Evolutionary conservation across 2,329 filamentous ascomycete species (phyloP), one percentile per base, ranked within the genome.

Genomic region (Pezicula rhizophila): DNA sequence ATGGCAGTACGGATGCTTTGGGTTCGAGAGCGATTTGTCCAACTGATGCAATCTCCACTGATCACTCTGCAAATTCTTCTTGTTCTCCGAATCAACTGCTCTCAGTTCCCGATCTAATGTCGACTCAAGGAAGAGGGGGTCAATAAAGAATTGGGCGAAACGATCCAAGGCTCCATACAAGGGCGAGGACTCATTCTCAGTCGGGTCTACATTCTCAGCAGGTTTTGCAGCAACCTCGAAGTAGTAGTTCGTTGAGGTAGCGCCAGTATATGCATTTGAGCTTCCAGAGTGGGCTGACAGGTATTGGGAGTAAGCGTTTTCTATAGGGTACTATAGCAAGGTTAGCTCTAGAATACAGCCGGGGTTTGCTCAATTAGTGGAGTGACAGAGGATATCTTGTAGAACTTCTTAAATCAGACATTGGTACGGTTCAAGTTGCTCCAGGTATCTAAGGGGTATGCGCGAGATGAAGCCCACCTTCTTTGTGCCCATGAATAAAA

Each of bases 291-390:
- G 86, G 51, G 88, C 79, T 45, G 90, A 87, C 47, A 99, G 80
- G 66, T 95, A 99, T 65, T 92, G 85, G 62, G 89, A 89, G 74
- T 99, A 99, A 56, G 87, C 92, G 68, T 99, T 97, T 70, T 96
- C 92, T 65, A 85, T 80, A 1, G 93, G 93, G 63, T 93, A 99
- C 80, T 86, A 62, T 52, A 4, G 33, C 28, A 26, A 20, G 42
- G 33, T 60, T 54, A 59, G 56, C 45, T 28, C 28, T 12, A 31
- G 7, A 2, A 31, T 31, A 38, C 3, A 23, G 6, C 23, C 4
- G 4, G 23, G 23, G 23, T 42, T 45, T 31, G 8, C 1, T 31
- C 28, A 12, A 10, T 7, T 45, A 17, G 17, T 50, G 14, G 37
- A 18, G 47, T 26, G 11, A 35, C 52, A 37, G 49, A 33, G 17